Evolutionary conservation across 768 basidiomycete species (phyloP).

Genomic region (Suillus subaureus): DNA sequence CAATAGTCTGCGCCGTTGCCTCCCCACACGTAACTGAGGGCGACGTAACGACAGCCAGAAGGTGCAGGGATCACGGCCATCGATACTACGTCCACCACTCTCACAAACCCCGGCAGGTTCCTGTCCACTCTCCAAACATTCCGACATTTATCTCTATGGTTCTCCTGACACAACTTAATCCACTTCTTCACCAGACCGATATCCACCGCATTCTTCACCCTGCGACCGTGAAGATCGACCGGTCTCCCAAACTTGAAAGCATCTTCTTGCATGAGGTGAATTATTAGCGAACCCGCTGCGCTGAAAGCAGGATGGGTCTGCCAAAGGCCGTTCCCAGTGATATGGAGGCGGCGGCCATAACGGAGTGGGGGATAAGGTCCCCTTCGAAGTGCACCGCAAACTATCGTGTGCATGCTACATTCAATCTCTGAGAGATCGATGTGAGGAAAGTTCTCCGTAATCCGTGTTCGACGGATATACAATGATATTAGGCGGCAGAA

Average conservation of each 20-base stretch:
- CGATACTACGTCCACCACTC: conserved; percentile 9
- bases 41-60: conserved; percentile 6
- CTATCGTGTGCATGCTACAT: not conserved
- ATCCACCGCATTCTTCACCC: conserved; percentile 6
- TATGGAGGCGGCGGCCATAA: not conserved
- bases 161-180: conserved; percentile 3
- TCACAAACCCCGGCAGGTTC: conserved; percentile 6
- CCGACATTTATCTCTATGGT: conserved; percentile 6
- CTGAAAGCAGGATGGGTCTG: not conserved
- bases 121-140: conserved; percentile 9
- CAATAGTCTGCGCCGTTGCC: conserved; percentile 2
- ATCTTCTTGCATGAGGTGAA: conserved; percentile 11
- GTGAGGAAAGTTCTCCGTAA: conserved; percentile 4
- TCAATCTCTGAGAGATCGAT: conserved; percentile 9
- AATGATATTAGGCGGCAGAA: conserved; percentile 10
- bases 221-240: conserved; percentile 11
- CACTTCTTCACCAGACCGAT: conserved; percentile 9
- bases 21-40: conserved; percentile 13
- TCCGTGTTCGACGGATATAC: conserved; percentile 6
- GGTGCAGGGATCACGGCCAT: conserved; percentile 12
- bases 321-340: not conserved
- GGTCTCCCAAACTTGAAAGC: conserved; percentile 8
- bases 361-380: conserved; percentile 1
- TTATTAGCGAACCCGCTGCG: not conserved
- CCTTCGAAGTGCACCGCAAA: conserved; percentile 4